Base-by-base conservation (phyloP, 2,329 filamentous ascomycete genomes). In the Rosellinia necatrix region DNA sequence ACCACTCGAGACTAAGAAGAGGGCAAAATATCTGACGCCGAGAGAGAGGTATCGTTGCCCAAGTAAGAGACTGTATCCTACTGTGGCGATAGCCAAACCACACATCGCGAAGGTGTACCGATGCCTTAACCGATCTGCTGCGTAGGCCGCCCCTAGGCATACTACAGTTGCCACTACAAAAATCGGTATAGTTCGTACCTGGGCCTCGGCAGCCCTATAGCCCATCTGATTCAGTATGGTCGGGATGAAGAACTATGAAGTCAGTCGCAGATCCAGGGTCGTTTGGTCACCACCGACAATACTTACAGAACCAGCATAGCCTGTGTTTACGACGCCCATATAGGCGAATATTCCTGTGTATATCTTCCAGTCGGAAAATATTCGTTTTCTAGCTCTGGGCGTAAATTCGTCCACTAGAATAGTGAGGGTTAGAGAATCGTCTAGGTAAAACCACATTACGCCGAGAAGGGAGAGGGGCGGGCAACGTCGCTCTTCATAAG, bases 41-140 rank as follows among this genome's bases (percentile, higher is more conserved):
- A 80, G 75, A 0, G 78, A 73, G 4, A 83, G 66, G 9, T 72
- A 70, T 1, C 70, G 68, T 60, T 80, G 81, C 56, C 70, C 70
- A 0, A 86, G 74, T 22, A 86, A 76, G 32, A 86, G 77, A 51
- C 78, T 75, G 68, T 83, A 86, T 10, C 83, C 84, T 24, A 80
- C 68, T 0, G 78, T 78, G 9, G 80, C 76, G 47, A 85, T 71
- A 19, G 71, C 59, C 44, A 78, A 76, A 8, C 81, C 81, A 3
- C 71, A 63, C 12, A 85, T 74, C 30, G 80, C 79, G 71, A 85
- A 86, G 9, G 72, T 71, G 57, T 79, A 85, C 0, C 83, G 79
- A 56, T 79, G 78, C 35, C 75, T 77, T 3, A 79, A 67, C 1
- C 74, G 69, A 61, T 86, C 82, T 1, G 81, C 81, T 6, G 73